Evolutionary conservation across 805 yeast species (phyloP), one percentile per base, ranked within the genome.

Genomic region (Saccharomycopsis selenospora): DNA sequence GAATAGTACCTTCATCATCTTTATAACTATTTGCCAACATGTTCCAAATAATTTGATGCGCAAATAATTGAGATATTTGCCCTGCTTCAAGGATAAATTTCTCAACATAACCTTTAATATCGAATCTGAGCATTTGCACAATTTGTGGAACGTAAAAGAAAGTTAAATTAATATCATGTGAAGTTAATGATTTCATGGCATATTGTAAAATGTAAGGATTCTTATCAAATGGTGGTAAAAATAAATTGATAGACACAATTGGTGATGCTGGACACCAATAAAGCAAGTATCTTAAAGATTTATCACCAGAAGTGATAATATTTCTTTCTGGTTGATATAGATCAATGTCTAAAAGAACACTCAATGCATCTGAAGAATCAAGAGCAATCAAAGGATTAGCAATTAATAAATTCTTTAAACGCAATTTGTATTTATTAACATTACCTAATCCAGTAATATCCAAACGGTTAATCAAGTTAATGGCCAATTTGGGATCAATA

Each of bases 31-130:
- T 93, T 1, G 99, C 98, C 59, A 84, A 66, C 85, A 93, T 88
- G 60, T 93, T 93, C 99, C 99, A 93, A 48, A 93, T 88, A 55
- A 93, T 90, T 66, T 93, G 99, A 65, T 93, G 99, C 0, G 98
- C 90, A 71, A 93, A 93, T 53, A 91, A 70, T 56, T 86, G 95
- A 24, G 93, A 82, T 11, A 89, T 86, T 60, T 84, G 81, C 1
- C 95, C 97, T 1, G 97, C 87, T 62, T 93, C 98, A 48, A 91
- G 67, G 54, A 93, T 89, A 61, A 85, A 87, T 57, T 88, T 75
- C 57, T 86, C 88, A 41, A 91, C 95, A 58, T 88, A 90, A 0
- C 97, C 98, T 41, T 77, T 69, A 8, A 66, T 65, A 62, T 93
- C 99, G 62, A 82, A 82, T 55, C 98, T 76, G 56, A 93, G 72